Evolutionary conservation across 73 alveolate species (phyloP).

Genomic region (Effrenium voratum): DNA sequence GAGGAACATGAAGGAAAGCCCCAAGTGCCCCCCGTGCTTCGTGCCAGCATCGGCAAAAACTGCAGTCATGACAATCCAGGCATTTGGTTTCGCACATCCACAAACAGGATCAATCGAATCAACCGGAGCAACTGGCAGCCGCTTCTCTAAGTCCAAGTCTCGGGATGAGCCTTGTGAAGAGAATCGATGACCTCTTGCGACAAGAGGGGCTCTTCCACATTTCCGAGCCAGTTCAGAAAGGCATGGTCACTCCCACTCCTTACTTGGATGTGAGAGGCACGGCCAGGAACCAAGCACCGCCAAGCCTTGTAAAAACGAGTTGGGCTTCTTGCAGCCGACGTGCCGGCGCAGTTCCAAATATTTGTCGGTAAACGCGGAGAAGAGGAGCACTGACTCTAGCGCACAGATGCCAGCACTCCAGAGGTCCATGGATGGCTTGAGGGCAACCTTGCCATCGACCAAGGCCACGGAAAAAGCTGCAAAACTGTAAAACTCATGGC

Average conservation of each 20-base stretch:
- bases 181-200: neutral
- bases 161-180: neutral
- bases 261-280: neutral
- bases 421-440: constrained; percentile 47
- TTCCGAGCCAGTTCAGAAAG: constrained; percentile 47
- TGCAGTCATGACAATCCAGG: neutral
- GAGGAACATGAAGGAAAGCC: neutral
- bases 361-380: constrained; percentile 54
- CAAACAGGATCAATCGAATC: no score
- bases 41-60: neutral
- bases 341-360: constrained; percentile 16
- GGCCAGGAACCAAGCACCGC: neutral
- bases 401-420: constrained; percentile 73
- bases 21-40: neutral
- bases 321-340: neutral
- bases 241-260: constrained; percentile 56
- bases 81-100: no score
- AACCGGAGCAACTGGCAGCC: no score
- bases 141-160: no score
- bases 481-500: neutral
- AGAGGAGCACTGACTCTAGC: constrained; percentile 52
- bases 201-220: neutral
- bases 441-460: neutral
- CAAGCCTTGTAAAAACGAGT: neutral
- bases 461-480: neutral